Evolutionary conservation across 2,329 filamentous ascomycete species (phyloP).

Genomic region (Pseudogymnoascus sp.): DNA sequence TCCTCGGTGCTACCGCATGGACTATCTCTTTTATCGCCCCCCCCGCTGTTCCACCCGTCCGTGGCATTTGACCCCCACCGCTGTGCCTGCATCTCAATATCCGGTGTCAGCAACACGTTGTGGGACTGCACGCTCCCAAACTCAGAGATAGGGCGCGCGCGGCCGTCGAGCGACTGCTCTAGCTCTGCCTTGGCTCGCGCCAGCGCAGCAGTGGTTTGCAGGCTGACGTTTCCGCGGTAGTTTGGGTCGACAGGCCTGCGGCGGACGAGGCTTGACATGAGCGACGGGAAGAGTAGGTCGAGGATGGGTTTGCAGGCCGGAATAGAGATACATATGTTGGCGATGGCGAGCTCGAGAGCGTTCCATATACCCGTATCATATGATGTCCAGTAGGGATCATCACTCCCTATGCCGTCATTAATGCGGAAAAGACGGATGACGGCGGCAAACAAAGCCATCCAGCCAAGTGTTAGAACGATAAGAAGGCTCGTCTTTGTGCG

Average conservation of each 20-base stretch:
- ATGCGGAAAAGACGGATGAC: constrained; percentile 10
- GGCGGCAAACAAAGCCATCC: background rate
- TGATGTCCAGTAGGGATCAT: background rate
- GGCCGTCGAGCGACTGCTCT: background rate
- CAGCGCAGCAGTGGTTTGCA: background rate
- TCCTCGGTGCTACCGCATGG: background rate
- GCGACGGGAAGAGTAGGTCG: background rate
- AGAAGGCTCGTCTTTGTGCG: constrained; percentile 40
- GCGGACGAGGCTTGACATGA: background rate
- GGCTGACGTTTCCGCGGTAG: background rate
- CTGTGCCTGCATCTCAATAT: background rate
- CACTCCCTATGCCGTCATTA: constrained; percentile 6
- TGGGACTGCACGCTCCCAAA: background rate
- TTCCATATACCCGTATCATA: background rate
- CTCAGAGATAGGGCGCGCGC: background rate
- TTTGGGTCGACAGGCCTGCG: background rate
- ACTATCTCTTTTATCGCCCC: background rate
- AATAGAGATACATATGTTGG: background rate
- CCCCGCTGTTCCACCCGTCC: background rate
- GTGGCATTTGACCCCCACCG: background rate
- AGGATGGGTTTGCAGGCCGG: background rate
- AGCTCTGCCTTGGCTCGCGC: background rate
- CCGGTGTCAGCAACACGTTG: background rate
- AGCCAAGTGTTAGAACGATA: constrained; percentile 35
- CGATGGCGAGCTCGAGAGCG: background rate